phyloP scores from a whole-genome alignment of 225 moss, liverwort and hornwort species.

The Rhytidiadelphus loreus region DNA sequence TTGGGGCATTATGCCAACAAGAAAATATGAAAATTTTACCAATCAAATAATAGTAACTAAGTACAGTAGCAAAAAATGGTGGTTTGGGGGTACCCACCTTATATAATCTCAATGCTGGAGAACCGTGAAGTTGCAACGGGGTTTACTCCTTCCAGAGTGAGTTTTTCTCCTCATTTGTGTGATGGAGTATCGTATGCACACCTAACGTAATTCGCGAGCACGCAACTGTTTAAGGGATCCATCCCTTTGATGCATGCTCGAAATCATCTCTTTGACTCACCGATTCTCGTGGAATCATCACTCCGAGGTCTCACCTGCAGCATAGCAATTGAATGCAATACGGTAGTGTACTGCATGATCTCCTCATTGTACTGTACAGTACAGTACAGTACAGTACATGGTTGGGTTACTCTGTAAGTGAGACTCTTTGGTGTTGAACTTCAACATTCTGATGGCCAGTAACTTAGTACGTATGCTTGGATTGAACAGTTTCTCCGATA shows the following conservation, averaged over 20 bases:
- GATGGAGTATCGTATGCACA: not conserved
- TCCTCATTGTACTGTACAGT: not conserved
- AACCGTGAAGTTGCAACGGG: no score
- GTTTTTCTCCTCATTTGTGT: not conserved
- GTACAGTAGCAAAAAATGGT: not conserved
- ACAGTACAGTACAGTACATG: not conserved
- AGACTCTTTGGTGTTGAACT: not conserved
- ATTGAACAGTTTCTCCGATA: not conserved
- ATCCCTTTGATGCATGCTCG: not conserved
- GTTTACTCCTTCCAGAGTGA: not conserved
- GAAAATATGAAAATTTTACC: not conserved
- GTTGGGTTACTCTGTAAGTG: not conserved
- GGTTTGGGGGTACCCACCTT: not conserved
- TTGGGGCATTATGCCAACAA: not conserved
- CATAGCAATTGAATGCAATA: not conserved
- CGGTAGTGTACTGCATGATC: not conserved
- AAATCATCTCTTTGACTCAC: not conserved
- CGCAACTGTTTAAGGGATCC: not conserved
- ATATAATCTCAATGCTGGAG: no score
- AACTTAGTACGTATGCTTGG: not conserved
- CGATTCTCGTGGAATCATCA: not conserved
- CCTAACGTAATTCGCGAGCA: not conserved
- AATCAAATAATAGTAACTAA: not conserved
- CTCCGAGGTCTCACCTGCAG: not conserved
- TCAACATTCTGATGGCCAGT: not conserved